Evolutionary conservation across 768 basidiomycete species (phyloP), one percentile per base, ranked within the genome.

Genomic region (Phallus indusiatus): DNA sequence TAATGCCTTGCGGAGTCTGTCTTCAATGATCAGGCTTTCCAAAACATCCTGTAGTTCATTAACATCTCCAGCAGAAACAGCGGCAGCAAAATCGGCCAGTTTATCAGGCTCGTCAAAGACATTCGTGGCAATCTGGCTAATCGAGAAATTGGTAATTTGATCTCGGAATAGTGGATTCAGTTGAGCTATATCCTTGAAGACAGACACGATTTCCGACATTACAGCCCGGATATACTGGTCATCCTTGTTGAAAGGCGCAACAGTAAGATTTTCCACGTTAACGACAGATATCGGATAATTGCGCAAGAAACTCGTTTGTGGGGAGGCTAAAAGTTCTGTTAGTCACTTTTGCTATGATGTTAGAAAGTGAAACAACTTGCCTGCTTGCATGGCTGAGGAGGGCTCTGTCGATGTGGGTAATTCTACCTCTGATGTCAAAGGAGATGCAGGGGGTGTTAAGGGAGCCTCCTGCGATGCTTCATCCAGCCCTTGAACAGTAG

Each of bases 111-210:
- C 94, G 67, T 97, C 94, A 65, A 98, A 97, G 57, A 96, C 89
- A 72, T 93, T 96, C 9, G 88, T 81, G 1, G 93, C 88, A 57
- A 91, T 83, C 69, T 95, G 92, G 69, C 88, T 88, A 72, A 95
- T 93, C 16, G 89, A 89, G 71, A 96, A 96, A 70, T 92, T 93
- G 62, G 94, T 93, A 64, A 97, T 95, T 69, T 97, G 94, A 75
- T 97, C 95, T 47, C 94, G 88, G 85, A 98, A 97, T 64, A 97
- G 83, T 1, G 94, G 94, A 71, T 96, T 95, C 47, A 97, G 81
- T 70, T 94, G 91, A 0, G 94, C 94, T 61, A 98, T 96, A 68
- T 97, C 94, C 76, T 98, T 98, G 82, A 98, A 97, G 42, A 94
- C 92, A 49, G 89, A 87, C 64, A 98, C 88, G 61, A 98, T 92